Conservation (phyloP, 495 filamentous ascomycete species). For the Aspergillus ostianus region DNA sequence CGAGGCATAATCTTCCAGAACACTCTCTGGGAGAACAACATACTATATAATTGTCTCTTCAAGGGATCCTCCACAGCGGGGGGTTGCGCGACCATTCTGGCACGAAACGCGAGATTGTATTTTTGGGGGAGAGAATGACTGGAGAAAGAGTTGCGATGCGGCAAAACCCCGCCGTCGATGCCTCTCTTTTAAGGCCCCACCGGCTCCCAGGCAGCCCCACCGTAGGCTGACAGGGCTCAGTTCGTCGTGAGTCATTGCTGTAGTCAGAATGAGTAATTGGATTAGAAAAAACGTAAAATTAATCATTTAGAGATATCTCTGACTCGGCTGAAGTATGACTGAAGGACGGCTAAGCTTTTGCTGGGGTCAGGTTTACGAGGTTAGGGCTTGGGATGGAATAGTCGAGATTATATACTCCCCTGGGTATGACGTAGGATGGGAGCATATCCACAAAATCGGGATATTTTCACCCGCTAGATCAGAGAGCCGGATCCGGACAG, state of each 20-base stretch:
- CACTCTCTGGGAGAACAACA: slow-evolving; percentile 18
- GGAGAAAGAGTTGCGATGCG: background rate
- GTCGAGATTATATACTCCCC: background rate
- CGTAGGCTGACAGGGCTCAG: background rate
- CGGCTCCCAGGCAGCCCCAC: background rate
- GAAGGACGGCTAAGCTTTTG: background rate
- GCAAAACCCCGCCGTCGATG: background rate
- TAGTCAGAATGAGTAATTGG: background rate
- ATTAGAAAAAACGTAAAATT: background rate
- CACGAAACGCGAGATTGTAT: background rate
- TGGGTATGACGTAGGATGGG: too few relatives aligned
- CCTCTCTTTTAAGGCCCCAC: background rate
- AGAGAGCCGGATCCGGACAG: too few relatives aligned
- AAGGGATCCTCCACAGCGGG: slow-evolving; percentile 48
- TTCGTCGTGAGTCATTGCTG: background rate
- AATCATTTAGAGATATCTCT: background rate
- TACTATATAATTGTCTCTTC: slow-evolving; percentile 65
- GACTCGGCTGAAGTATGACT: background rate
- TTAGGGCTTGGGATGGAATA: background rate
- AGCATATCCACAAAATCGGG: too few relatives aligned
- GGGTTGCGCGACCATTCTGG: slow-evolving; percentile 20
- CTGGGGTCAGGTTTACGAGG: background rate
- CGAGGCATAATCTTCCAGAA: background rate
- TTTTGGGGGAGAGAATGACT: background rate
- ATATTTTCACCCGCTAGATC: too few relatives aligned